Conservation (phyloP, 2,329 filamentous ascomycete genomes). For the Pseudohalonectria lignicola region DNA sequence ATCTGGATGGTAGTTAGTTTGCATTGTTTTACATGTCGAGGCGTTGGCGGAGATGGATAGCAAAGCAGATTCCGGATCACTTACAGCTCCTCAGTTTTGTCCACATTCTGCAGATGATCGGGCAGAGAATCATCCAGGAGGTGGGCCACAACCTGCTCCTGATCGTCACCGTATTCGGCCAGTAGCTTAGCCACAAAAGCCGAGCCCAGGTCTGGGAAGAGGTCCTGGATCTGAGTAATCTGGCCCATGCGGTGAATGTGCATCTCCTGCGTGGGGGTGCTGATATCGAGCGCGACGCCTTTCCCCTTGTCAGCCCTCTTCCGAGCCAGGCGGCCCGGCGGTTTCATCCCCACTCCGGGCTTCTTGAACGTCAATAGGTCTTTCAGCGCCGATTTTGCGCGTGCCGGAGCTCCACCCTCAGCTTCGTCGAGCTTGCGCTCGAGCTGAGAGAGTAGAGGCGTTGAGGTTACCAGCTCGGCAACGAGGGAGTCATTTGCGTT, state of each 20-base stretch:
- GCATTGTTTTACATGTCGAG: too few species aligned
- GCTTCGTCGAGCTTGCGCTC: conserved; percentile 38
- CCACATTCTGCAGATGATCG: conserved; percentile 48
- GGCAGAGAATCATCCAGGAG: conserved; percentile 71
- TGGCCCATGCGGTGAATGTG: conserved; percentile 77
- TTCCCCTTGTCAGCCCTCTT: conserved; percentile 59
- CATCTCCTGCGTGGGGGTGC: conserved; percentile 34
- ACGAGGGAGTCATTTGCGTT: conserved; percentile 63
- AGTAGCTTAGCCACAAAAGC: conserved; percentile 71
- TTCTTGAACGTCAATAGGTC: conserved; percentile 51
- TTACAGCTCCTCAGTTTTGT: conserved; percentile 54
- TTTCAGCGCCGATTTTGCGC: conserved; percentile 49
- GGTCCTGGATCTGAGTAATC: conserved; percentile 81
- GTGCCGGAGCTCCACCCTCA: conserved; percentile 26
- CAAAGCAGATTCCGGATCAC: too few species aligned
- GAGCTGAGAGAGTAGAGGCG: conserved; percentile 60
- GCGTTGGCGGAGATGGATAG: too few species aligned
- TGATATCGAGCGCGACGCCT: conserved; percentile 24
- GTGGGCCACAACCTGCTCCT: conserved; percentile 71
- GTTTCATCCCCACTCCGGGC: conserved; percentile 32
- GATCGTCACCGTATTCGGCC: conserved; percentile 66
- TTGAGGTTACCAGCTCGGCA: conserved; percentile 69
- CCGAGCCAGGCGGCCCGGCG: conserved; percentile 36
- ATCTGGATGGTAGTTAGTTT: too few species aligned
- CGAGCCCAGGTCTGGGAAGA: conserved; percentile 80